Evolutionary conservation across 331 rosid species (phyloP).

Genomic region (Stylosanthes scabra): DNA sequence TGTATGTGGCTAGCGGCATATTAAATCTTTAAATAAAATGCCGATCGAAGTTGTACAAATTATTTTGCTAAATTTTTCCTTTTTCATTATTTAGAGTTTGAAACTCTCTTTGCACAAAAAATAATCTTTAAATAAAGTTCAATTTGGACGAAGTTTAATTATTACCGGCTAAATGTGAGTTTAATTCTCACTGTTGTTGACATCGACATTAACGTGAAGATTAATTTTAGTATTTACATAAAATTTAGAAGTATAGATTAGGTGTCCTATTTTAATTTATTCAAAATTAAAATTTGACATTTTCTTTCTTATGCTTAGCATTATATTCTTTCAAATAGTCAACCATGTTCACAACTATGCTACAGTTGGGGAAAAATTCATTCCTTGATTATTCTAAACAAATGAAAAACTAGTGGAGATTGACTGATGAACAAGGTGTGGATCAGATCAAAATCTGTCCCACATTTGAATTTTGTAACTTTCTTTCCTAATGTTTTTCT

Average conservation of each 20-base stretch:
- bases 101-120: no score
- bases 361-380: not conserved
- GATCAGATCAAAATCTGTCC: conserved; percentile 35
- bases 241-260: no score
- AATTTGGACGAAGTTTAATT: no score
- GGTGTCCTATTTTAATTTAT: not conserved
- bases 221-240: no score
- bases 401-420: not conserved
- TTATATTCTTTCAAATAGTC: conserved; percentile 35
- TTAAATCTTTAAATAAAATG: no score
- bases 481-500: not conserved
- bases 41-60: no score
- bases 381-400: not conserved
- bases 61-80: no score
- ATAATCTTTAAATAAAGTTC: no score
- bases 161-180: not conserved
- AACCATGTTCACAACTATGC: conserved; percentile 28
- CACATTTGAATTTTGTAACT: conserved; percentile 29
- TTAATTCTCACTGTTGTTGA: no score
- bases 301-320: not conserved
- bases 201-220: no score
- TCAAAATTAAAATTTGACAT: not conserved
- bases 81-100: no score
- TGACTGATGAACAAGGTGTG: conserved; percentile 7
- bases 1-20: no score